Evolutionary conservation across 2,329 filamentous ascomycete genomes (phyloP).

Genomic region (Aspergillus hiratsukae): DNA sequence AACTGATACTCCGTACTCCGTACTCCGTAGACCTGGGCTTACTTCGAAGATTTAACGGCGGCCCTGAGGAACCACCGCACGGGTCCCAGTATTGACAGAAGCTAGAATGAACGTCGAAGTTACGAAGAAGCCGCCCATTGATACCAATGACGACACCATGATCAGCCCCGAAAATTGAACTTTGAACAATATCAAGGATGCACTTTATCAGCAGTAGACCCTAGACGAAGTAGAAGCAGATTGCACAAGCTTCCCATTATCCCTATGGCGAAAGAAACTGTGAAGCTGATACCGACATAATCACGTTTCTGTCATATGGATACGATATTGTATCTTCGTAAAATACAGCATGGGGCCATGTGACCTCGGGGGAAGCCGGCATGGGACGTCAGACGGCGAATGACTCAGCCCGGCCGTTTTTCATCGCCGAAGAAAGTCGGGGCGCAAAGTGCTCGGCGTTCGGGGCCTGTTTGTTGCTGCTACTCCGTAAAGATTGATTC

Average conservation of each 20-base stretch:
- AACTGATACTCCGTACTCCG: too few species aligned
- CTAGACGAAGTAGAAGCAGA: conserved; percentile 22
- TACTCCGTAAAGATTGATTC: background rate
- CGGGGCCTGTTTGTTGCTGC: background rate
- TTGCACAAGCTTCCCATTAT: conserved; percentile 28
- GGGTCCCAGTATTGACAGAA: background rate
- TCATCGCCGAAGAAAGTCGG: background rate
- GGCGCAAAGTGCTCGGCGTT: background rate
- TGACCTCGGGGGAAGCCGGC: conserved; percentile 22
- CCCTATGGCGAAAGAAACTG: conserved; percentile 1
- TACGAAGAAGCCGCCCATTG: background rate
- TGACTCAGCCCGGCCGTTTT: background rate
- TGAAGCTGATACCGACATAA: background rate
- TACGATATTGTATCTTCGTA: conserved; percentile 10
- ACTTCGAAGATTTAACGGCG: too few species aligned
- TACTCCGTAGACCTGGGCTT: too few species aligned
- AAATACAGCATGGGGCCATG: conserved; percentile 12
- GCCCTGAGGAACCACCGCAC: background rate
- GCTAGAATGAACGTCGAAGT: conserved; percentile 6
- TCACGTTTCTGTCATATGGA: conserved; percentile 5
- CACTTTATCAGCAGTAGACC: background rate
- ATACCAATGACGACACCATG: background rate
- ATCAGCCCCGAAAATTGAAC: background rate
- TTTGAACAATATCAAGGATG: background rate
- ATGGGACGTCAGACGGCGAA: background rate